phyloP scores from a whole-genome alignment of 305 asterid species.

The Fraxinus floribunda region DNA sequence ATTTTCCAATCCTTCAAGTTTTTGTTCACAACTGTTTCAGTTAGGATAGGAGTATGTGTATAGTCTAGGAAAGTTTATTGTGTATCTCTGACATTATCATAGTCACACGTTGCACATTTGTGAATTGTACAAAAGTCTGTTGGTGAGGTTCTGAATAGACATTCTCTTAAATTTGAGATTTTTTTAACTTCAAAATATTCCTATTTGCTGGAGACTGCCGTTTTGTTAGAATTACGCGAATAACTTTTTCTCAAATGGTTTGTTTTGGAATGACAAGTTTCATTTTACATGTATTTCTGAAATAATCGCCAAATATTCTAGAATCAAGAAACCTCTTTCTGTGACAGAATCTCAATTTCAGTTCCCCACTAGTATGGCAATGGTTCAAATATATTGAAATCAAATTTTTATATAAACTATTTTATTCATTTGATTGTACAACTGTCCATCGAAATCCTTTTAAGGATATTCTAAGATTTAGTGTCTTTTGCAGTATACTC shows the following conservation, averaged over 20 bases:
- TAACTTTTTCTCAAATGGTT: background rate
- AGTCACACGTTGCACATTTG: background rate
- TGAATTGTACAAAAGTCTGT: background rate
- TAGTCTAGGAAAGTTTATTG: background rate
- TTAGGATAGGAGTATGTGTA: background rate
- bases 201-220: background rate
- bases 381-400: background rate
- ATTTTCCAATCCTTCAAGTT: background rate
- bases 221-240: background rate
- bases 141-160: background rate
- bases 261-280: background rate
- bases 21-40: background rate
- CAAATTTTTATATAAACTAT: background rate
- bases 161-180: background rate
- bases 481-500: conserved; percentile 71
- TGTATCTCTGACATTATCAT: background rate
- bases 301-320: background rate
- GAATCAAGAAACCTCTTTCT: background rate
- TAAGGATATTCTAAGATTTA: background rate
- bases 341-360: background rate
- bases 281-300: background rate
- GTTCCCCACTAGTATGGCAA: background rate
- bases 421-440: background rate
- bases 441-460: background rate
- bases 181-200: background rate